Evolutionary conservation across 768 basidiomycete species (phyloP).

Genomic region (Clathrus columnatus): DNA sequence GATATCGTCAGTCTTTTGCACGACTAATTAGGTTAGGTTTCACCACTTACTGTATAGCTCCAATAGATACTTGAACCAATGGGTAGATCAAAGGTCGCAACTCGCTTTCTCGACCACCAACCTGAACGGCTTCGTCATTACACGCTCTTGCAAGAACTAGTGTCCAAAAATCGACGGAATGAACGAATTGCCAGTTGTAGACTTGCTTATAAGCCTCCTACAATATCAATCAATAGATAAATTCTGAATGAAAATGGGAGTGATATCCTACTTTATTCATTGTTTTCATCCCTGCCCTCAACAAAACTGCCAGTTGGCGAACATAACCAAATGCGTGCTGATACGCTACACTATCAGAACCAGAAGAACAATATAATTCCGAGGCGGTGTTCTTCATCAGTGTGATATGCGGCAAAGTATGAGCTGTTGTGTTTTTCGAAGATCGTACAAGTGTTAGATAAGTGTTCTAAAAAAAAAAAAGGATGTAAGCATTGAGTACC

Average conservation of each 20-base stretch:
- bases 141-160: slow-evolving; percentile 80
- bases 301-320: slow-evolving; percentile 86
- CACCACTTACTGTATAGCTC: slow-evolving; percentile 74
- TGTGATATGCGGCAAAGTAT: slow-evolving; percentile 86
- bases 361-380: slow-evolving; percentile 64
- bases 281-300: slow-evolving; percentile 85
- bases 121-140: slow-evolving; percentile 43
- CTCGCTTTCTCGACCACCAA: slow-evolving; percentile 54
- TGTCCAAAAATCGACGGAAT: slow-evolving; percentile 94
- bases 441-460: slow-evolving; percentile 82
- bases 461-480: slow-evolving; percentile 46
- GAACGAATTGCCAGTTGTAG: slow-evolving; percentile 98
- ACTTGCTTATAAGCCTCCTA: slow-evolving; percentile 90
- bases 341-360: slow-evolving; percentile 42
- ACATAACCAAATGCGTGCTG: slow-evolving; percentile 96
- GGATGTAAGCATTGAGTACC: not conserved
- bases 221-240: slow-evolving; percentile 3
- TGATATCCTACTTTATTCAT: slow-evolving; percentile 58
- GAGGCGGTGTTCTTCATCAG: slow-evolving; percentile 97
- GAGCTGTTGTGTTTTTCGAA: slow-evolving; percentile 74
- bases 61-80: slow-evolving; percentile 87
- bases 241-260: slow-evolving; percentile 11
- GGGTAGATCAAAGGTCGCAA: slow-evolving; percentile 89
- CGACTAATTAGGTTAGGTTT: slow-evolving; percentile 2
- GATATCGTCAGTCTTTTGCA: not conserved